Evolutionary conservation across 2,329 filamentous ascomycete genomes (phyloP).

Genomic region (Fusarium napiforme): DNA sequence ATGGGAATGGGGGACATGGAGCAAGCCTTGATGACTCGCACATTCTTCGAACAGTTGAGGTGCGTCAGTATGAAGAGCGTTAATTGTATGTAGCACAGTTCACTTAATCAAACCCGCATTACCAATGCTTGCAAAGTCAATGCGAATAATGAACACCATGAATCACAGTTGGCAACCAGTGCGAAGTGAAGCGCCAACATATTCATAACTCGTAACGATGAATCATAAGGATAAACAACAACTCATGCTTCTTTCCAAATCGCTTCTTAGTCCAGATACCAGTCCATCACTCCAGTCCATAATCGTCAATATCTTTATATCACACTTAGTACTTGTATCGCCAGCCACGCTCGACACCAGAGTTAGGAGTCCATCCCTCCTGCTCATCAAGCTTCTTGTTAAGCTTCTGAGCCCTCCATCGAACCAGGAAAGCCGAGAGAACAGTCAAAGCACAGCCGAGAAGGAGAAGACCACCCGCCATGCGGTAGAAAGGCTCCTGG

Average conservation of each 20-base stretch:
- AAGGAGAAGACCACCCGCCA: slow-evolving; percentile 41
- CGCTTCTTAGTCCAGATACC: not conserved
- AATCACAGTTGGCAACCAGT: rapidly evolving
- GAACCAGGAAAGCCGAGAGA: slow-evolving; percentile 1
- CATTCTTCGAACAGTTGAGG: slow-evolving; percentile 25
- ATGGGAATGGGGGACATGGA: not conserved
- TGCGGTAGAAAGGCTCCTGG: slow-evolving; percentile 47
- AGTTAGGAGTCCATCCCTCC: slow-evolving; percentile 25
- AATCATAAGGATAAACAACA: not conserved
- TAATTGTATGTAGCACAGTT: not conserved
- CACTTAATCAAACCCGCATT: too few species aligned
- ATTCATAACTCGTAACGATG: slow-evolving; percentile 9
- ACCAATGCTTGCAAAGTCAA: rapidly evolving
- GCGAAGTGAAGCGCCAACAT: not conserved
- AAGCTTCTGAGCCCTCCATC: slow-evolving; percentile 4
- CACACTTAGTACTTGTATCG: slow-evolving; percentile 20
- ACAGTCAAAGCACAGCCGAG: slow-evolving; percentile 11
- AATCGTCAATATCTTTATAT: not conserved
- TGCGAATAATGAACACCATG: rapidly evolving
- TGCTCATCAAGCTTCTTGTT: slow-evolving; percentile 30
- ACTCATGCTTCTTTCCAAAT: not conserved
- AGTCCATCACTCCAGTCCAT: not conserved
- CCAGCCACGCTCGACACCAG: slow-evolving; percentile 27
- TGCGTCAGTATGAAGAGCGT: slow-evolving; percentile 19
- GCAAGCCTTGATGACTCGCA: slow-evolving; percentile 13